phyloP scores from a whole-genome alignment of 371 early-diverging fungal genomes.

The Dinochytrium kinnereticum region DNA sequence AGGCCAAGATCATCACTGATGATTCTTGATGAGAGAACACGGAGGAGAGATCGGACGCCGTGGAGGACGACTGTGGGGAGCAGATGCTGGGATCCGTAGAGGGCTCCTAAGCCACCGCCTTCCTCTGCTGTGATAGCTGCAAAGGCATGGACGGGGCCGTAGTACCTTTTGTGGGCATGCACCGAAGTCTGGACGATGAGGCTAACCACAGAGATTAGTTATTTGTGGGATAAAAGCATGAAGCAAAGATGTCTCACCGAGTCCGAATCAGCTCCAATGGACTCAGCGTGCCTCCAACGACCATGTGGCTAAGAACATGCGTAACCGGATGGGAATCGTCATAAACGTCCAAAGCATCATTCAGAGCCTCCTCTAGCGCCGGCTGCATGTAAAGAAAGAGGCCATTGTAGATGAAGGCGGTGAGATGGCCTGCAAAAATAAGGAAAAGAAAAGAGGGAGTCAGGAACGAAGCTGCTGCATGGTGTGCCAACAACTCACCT shows the following conservation, averaged over 20 bases:
- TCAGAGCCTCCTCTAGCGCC: conserved; percentile 48
- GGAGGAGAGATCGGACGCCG: conserved; percentile 39
- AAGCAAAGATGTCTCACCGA: conserved; percentile 29
- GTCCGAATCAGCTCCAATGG: conserved; percentile 53
- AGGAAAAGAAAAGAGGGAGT: neutral
- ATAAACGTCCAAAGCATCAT: conserved; percentile 53
- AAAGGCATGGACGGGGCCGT: conserved; percentile 51
- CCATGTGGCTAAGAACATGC: conserved; percentile 34
- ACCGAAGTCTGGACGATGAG: conserved; percentile 44
- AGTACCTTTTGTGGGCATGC: conserved; percentile 42
- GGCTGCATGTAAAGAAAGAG: conserved; percentile 45
- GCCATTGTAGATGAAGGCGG: conserved; percentile 36
- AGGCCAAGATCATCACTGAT: conserved; percentile 51
- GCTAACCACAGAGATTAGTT: conserved; percentile 21
- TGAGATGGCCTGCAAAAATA: conserved; percentile 44
- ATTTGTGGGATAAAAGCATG: neutral
- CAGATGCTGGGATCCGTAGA: conserved; percentile 43
- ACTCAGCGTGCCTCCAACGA: conserved; percentile 43
- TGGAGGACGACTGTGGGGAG: conserved; percentile 44
- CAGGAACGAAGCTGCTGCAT: too few species aligned
- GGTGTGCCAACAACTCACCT: conserved; percentile 36
- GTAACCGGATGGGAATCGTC: conserved; percentile 53
- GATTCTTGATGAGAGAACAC: conserved; percentile 31
- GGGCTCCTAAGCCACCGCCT: conserved; percentile 25
- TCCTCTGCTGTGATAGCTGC: conserved; percentile 45